A percentile compares a stretch with the other conserved stretches of the same genome.
These are phyloP conservation scores for Crithidia fasciculata DNA, from an alignment of 208 protist species.

Conservation along the genomic window DNA sequence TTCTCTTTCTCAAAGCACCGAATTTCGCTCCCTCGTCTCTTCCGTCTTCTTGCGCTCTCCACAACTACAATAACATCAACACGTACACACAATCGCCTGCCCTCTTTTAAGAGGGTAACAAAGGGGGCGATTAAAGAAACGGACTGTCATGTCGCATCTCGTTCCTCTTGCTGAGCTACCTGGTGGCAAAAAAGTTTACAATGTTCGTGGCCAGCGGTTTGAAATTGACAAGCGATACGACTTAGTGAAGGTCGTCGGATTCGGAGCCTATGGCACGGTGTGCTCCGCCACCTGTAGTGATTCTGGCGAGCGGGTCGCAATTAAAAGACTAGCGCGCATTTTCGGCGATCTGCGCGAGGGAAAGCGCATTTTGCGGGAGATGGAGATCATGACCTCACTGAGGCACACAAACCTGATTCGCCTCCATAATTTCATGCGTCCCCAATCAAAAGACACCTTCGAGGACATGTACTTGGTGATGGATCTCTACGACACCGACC, in stretches of 20 bases:
- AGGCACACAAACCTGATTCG: constrained; percentile 94
- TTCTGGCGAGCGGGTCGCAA: constrained; percentile 90
- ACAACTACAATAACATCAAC: not conserved
- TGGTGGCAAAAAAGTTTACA: constrained; percentile 79
- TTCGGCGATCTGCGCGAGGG: constrained; percentile 96
- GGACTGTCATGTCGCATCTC: constrained; percentile 49
- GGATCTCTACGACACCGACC: constrained; percentile 97
- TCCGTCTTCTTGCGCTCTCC: no score
- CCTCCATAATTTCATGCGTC: constrained; percentile 87
- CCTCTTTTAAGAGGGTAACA: not conserved
- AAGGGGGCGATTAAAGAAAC: not conserved
- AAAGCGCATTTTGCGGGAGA: constrained; percentile 97
- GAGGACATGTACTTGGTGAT: constrained; percentile 92
- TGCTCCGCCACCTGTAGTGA: constrained; percentile 63
- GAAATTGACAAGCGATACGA: constrained; percentile 80
- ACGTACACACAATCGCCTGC: not conserved
- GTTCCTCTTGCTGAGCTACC: constrained; percentile 59
- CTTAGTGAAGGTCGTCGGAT: constrained; percentile 83
- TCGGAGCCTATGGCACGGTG: constrained; percentile 87
- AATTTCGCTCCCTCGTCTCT: no score
- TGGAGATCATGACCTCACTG: constrained; percentile 95
- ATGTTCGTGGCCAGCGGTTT: constrained; percentile 84
- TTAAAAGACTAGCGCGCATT: constrained; percentile 97
- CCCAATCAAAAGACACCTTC: constrained; percentile 67
- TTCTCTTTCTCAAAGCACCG: no score